Conservation (phyloP, 2,329 filamentous ascomycete species). For the Tolypocladium tropicale region DNA sequence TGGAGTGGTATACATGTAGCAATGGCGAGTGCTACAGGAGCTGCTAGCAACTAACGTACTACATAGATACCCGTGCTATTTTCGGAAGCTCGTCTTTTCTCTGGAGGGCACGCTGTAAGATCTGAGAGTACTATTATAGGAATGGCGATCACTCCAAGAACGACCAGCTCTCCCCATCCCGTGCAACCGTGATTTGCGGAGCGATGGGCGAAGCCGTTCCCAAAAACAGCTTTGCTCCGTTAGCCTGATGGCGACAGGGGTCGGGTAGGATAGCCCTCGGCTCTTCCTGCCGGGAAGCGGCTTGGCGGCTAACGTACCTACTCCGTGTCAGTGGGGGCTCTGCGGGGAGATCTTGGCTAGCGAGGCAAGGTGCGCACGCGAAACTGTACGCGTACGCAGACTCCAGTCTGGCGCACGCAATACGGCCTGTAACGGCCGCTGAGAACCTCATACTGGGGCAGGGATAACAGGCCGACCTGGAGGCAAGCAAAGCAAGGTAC, state of each 20-base stretch:
- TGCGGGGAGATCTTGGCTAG: background rate
- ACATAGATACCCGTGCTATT: background rate
- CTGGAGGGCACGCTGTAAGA: background rate
- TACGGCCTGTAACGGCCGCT: background rate
- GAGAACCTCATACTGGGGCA: background rate
- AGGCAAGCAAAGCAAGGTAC: too few relatives aligned
- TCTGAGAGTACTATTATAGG: background rate
- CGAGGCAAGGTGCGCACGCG: background rate
- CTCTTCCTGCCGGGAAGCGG: background rate
- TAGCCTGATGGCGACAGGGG: background rate
- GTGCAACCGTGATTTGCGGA: background rate
- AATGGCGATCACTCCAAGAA: background rate
- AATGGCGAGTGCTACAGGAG: background rate
- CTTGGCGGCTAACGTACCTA: background rate
- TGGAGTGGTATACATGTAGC: background rate
- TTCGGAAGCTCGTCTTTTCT: background rate
- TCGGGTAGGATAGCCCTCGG: background rate
- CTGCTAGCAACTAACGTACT: too few relatives aligned
- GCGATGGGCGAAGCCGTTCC: background rate
- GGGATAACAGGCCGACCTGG: background rate
- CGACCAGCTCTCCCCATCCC: background rate
- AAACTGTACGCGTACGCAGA: background rate
- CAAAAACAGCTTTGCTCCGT: background rate
- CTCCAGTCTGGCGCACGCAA: background rate
- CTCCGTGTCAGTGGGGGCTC: background rate